Base-by-base conservation (phyloP, 2,329 filamentous ascomycete species). In the Exutisphaerella laricina region DNA sequence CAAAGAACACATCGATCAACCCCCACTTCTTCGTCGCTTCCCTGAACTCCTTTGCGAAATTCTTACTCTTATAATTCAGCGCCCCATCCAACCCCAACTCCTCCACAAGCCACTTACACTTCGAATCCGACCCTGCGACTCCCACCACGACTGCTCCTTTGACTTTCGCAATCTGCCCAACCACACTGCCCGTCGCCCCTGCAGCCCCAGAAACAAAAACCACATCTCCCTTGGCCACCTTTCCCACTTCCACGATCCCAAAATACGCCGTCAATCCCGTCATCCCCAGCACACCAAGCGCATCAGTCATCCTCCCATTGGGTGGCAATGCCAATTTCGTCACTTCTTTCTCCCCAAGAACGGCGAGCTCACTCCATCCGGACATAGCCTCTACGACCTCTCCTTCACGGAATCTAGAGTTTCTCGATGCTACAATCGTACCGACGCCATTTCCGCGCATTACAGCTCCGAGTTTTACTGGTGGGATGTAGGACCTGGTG, bases 191-290 rank as follows among this genome's bases (percentile, higher is more conserved):
- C 0, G 85, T 89, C 0, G 85, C 85, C 2, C 85, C 85, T 0
- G 85, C 85, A 1, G 85, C 85, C 5, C 84, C 85, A 6, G 79
- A 84, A 0, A 90, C 82, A 5, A 89, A 83, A 1, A 90, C 84
- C 3, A 83, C 80, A 51, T 89, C 83, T 4, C 84, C 84, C 1
- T 74, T 63, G 62, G 82, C 79, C 29, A 83, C 77, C 42, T 82
- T 68, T 2, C 78, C 85, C 33, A 89, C 76, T 42, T 84, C 75
- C 21, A 77, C 63, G 60, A 89, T 77, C 14, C 85, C 85, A 50
- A 85, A 84, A 66, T 86, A 89, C 2, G 85, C 85, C 0, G 85
- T 89, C 49, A 88, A 55, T 2, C 82, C 82, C 0, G 84, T 86
- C 62, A 79, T 67, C 9, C 85, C 85, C 4, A 62, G 41, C 4